These are phyloP conservation scores for Paracorniculantispora psalliotae DNA, from an alignment of 2,329 filamentous ascomycete species.

Conservation along the genomic window DNA sequence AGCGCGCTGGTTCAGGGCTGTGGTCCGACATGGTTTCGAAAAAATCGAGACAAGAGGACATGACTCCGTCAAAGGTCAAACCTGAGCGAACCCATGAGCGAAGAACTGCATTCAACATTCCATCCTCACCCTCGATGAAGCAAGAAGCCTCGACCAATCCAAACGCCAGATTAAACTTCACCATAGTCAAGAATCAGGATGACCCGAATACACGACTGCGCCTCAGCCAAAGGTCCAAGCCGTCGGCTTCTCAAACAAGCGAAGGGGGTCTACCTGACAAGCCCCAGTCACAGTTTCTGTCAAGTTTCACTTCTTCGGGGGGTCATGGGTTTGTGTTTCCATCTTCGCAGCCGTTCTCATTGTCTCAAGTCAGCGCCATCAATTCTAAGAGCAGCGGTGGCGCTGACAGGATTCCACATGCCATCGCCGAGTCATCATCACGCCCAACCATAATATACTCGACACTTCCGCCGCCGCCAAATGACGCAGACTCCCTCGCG, in stretches of 20 bases:
- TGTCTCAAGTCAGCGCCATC: neutral
- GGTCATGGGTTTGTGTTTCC: neutral
- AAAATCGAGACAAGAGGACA: neutral
- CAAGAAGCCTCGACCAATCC: conserved; percentile 22
- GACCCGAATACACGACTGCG: conserved; percentile 58
- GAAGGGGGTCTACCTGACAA: conserved; percentile 23
- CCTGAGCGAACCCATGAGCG: neutral
- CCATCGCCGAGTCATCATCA: neutral
- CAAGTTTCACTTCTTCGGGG: neutral
- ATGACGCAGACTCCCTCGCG: conserved; percentile 20
- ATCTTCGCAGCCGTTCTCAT: conserved; percentile 4
- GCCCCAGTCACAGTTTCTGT: neutral
- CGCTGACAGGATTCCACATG: conserved; percentile 1
- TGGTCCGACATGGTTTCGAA: conserved; percentile 10
- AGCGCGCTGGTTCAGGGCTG: conserved; percentile 13
- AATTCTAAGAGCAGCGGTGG: neutral
- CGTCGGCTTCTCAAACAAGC: conserved; percentile 44
- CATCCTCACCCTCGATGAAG: conserved; percentile 2
- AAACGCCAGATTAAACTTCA: conserved; percentile 53
- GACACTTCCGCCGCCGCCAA: conserved; percentile 23
- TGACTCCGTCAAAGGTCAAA: neutral
- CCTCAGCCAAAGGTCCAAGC: conserved; percentile 58
- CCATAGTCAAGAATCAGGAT: conserved; percentile 71
- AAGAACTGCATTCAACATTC: neutral
- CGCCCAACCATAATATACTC: conserved; percentile 17